A percentile compares a stretch with the other conserved stretches of the same genome.
Evolutionary conservation across 2,329 filamentous ascomycete species (phyloP).

Genomic region (Cytospora piceae): DNA sequence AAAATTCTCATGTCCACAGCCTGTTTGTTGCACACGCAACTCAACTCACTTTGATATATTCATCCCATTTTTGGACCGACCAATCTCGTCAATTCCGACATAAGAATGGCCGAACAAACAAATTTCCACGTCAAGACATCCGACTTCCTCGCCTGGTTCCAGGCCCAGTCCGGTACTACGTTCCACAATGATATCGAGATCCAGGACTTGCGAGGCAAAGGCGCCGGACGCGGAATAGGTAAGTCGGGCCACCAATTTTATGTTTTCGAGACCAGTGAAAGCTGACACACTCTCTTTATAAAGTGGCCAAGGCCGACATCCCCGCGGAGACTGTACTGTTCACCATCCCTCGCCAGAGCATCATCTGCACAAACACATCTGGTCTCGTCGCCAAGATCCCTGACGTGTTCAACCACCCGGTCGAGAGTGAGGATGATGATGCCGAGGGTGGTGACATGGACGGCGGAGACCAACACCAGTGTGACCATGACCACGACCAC

Average conservation of each 20-base stretch:
- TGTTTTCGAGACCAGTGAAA: constrained; percentile 4
- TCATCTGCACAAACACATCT: constrained; percentile 76
- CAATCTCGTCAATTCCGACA: neutral
- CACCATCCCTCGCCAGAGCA: constrained; percentile 71
- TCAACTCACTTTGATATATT: too few relatives aligned
- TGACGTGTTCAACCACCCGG: constrained; percentile 49
- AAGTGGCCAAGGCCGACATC: constrained; percentile 74
- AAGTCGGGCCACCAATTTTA: constrained; percentile 31
- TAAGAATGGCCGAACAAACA: constrained; percentile 12
- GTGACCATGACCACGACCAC: constrained; percentile 36
- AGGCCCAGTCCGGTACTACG: constrained; percentile 52
- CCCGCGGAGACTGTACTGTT: constrained; percentile 77
- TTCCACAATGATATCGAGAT: constrained; percentile 59
- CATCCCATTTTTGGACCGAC: too few relatives aligned
- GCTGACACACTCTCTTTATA: constrained; percentile 27
- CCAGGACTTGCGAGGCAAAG: constrained; percentile 53
- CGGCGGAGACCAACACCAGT: constrained; percentile 35
- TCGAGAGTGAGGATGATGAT: constrained; percentile 35
- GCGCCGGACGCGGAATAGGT: constrained; percentile 62
- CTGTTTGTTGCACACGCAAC: too few relatives aligned
- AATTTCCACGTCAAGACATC: constrained; percentile 48
- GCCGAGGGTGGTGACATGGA: constrained; percentile 36
- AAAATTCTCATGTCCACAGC: too few relatives aligned
- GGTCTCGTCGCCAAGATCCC: constrained; percentile 63
- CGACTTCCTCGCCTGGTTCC: constrained; percentile 60